phyloP scores from a whole-genome alignment of 352 stramenopile genomes.

The Pythium dissotocum region DNA sequence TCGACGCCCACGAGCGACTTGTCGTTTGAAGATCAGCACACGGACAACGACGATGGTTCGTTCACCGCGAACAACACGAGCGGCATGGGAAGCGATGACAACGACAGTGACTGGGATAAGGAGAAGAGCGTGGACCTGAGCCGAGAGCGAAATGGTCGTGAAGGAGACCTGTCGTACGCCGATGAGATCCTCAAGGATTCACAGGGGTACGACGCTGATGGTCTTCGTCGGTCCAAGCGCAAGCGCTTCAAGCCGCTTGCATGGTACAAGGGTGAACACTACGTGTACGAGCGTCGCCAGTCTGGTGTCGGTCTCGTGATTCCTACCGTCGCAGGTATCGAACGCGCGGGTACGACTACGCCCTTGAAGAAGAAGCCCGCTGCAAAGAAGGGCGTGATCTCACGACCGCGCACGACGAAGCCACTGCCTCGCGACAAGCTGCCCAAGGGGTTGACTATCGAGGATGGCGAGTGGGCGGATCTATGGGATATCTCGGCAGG shows the following conservation, averaged over 20 bases:
- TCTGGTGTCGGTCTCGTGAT: constrained; percentile 81
- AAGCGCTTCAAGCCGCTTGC: constrained; percentile 81
- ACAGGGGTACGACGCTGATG: constrained; percentile 32
- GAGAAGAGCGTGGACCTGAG: constrained; percentile 26
- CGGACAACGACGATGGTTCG: constrained; percentile 65
- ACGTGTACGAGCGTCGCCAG: constrained; percentile 81
- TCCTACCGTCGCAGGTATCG: constrained; percentile 72
- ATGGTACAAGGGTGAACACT: constrained; percentile 89
- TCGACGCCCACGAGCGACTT: constrained; percentile 41
- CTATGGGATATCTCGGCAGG: constrained; percentile 61
- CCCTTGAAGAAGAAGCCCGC: constrained; percentile 47
- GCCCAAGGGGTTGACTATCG: constrained; percentile 49
- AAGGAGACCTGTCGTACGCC: constrained; percentile 36
- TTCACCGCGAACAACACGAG: constrained; percentile 40
- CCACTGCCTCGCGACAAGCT: constrained; percentile 45
- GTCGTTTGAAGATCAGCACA: constrained; percentile 49
- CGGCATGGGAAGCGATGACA: constrained; percentile 43
- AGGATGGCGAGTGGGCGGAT: constrained; percentile 71
- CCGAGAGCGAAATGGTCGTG: constrained; percentile 18
- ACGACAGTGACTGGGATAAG: constrained; percentile 56
- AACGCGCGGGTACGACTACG: constrained; percentile 60
- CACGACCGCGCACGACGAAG: constrained; percentile 33
- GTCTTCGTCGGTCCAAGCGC: constrained; percentile 74
- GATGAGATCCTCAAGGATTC: constrained; percentile 58
- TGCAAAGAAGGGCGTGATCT: constrained; percentile 28